Percentiles rank a stretch among this genome's conserved stretches.
Evolutionary conservation across 164 flowering plant genomes (phyloP).

Genomic region (Pachysandra terminalis): DNA sequence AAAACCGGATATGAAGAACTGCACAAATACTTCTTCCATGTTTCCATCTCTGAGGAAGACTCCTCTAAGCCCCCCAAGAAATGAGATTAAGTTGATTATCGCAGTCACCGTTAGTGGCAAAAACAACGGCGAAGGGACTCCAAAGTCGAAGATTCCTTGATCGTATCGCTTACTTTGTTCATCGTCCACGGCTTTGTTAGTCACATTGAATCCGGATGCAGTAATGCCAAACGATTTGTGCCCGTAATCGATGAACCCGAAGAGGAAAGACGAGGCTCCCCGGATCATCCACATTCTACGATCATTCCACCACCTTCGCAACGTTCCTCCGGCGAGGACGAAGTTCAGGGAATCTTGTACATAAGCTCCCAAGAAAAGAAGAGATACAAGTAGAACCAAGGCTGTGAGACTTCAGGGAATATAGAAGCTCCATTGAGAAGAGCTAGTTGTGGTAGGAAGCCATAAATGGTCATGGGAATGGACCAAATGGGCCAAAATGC

Average conservation of each 20-base stretch:
- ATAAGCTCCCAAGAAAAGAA: constrained; percentile 55
- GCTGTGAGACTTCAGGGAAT: constrained; percentile 25
- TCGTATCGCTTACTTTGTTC: constrained; percentile 54
- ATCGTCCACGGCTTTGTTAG: constrained; percentile 50
- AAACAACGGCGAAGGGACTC: constrained; percentile 59
- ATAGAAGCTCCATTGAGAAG: constrained; percentile 33
- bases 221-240: constrained; percentile 38
- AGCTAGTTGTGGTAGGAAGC: constrained; percentile 59
- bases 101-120: constrained; percentile 51
- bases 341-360: constrained; percentile 53
- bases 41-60: constrained; percentile 11
- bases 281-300: constrained; percentile 73
- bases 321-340: constrained; percentile 57
- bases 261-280: constrained; percentile 48
- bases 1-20: constrained; percentile 43
- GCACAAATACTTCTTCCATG: constrained; percentile 25
- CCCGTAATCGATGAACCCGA: constrained; percentile 38
- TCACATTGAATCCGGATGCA: constrained; percentile 49
- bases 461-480: constrained; percentile 51
- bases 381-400: constrained; percentile 48
- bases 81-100: constrained; percentile 43
- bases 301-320: too few species aligned
- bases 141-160: constrained; percentile 61
- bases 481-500: constrained; percentile 45
- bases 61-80: constrained; percentile 25